phyloP scores from a whole-genome alignment of 1,139 yeast species.

The Debaryomycetaceae sp. region DNA sequence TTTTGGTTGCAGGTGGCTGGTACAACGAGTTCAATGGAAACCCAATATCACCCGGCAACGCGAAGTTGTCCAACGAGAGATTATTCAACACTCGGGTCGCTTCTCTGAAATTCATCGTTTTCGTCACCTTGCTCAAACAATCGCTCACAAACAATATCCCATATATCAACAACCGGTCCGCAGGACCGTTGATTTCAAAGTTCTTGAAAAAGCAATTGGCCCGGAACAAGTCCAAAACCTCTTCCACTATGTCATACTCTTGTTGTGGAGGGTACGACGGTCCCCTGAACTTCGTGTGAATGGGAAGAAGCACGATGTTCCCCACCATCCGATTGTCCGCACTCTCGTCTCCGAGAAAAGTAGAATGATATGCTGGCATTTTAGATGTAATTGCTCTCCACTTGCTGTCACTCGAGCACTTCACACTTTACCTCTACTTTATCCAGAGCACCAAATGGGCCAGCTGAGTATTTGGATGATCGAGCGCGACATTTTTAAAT shows the following conservation, averaged over 20 bases:
- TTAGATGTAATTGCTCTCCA: slow-evolving; percentile 1
- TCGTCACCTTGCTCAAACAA: slow-evolving; percentile 64
- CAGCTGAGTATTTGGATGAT: not conserved
- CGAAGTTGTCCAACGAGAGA: slow-evolving; percentile 80
- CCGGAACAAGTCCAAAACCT: slow-evolving; percentile 82
- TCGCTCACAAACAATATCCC: slow-evolving; percentile 92
- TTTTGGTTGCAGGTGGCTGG: slow-evolving; percentile 68
- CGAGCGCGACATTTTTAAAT: not conserved
- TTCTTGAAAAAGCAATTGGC: slow-evolving; percentile 96
- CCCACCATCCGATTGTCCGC: slow-evolving; percentile 44
- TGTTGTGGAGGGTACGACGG: slow-evolving; percentile 82
- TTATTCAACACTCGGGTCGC: slow-evolving; percentile 76
- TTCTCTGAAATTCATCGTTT: slow-evolving; percentile 49
- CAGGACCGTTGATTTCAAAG: slow-evolving; percentile 94
- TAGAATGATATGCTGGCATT: slow-evolving; percentile 87
- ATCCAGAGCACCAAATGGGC: not conserved
- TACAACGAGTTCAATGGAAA: slow-evolving; percentile 89
- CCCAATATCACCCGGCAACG: slow-evolving; percentile 93
- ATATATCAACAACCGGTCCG: slow-evolving; percentile 91
- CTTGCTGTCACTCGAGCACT: not conserved
- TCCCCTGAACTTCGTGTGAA: slow-evolving; percentile 81
- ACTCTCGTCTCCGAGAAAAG: slow-evolving; percentile 67
- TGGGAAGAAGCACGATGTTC: slow-evolving; percentile 77
- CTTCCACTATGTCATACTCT: slow-evolving; percentile 91
- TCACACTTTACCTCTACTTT: not conserved